A percentile compares a stretch with the other conserved stretches of the same genome.
Evolutionary conservation across 768 basidiomycete species (phyloP).

Genomic region (Termitomyces bulborhizus): DNA sequence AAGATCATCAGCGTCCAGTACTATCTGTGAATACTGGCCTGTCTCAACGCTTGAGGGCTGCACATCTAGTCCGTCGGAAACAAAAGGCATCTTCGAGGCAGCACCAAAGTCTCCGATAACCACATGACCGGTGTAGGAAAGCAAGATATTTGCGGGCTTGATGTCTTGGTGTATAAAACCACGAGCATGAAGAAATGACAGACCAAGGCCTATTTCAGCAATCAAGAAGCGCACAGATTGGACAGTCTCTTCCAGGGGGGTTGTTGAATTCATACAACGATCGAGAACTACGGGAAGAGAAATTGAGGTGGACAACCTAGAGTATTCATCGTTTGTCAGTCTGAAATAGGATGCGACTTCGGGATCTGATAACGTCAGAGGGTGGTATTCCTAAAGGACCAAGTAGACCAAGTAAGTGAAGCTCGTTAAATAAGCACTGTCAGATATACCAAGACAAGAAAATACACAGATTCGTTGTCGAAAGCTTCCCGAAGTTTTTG

Average conservation of each 20-base stretch:
- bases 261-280: constrained; percentile 3
- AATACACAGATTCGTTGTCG: constrained; percentile 14
- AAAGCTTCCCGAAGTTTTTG: constrained; percentile 19
- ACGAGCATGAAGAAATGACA: constrained; percentile 42
- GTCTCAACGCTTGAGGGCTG: not conserved
- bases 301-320: constrained; percentile 5
- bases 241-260: constrained; percentile 6
- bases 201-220: constrained; percentile 27
- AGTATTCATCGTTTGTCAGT: constrained; percentile 2
- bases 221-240: constrained; percentile 22
- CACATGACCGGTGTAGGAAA: constrained; percentile 38
- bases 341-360: constrained; percentile 21
- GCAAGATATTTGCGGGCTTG: constrained; percentile 60
- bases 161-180: constrained; percentile 68
- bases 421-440: not conserved
- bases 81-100: constrained; percentile 26
- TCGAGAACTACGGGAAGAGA: constrained; percentile 9
- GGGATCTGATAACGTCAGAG: constrained; percentile 23
- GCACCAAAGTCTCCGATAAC: constrained; percentile 65
- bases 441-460: constrained; percentile 20
- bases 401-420: not conserved
- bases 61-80: not conserved
- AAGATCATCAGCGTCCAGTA: constrained; percentile 17
- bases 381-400: constrained; percentile 23
- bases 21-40: constrained; percentile 11